Evolutionary conservation across 345 rosid genomes (phyloP).

Genomic region (Salix purpurea): DNA sequence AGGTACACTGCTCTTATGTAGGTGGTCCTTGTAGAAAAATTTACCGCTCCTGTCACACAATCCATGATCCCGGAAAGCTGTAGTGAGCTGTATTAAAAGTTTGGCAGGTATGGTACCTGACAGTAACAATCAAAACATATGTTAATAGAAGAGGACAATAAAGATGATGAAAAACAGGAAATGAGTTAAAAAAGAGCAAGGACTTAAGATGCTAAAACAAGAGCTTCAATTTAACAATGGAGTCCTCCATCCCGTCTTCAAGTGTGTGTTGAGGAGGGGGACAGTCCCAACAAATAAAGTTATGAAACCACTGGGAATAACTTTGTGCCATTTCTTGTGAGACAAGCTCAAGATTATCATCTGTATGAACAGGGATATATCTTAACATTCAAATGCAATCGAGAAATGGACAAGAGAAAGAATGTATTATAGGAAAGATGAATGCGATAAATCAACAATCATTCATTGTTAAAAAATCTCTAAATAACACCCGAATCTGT

Average conservation of each 20-base stretch:
- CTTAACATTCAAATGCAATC: neutral
- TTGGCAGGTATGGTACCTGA: constrained; percentile 91
- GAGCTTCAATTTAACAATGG: neutral
- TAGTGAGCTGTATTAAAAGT: constrained; percentile 82
- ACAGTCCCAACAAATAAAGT: neutral
- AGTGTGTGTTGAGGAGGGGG: neutral
- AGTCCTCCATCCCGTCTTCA: neutral
- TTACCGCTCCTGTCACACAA: constrained; percentile 72
- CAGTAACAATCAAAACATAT: constrained; percentile 6
- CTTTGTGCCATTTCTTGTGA: neutral
- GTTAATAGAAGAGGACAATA: neutral
- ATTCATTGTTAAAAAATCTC: neutral
- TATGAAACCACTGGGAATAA: neutral
- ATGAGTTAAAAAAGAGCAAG: neutral
- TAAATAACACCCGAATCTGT: neutral
- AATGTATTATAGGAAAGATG: neutral
- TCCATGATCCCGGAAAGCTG: constrained; percentile 84
- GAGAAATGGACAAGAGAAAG: neutral
- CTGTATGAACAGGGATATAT: neutral
- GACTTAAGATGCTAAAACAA: neutral
- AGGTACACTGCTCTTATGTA: constrained; percentile 54
- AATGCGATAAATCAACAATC: neutral
- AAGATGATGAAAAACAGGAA: neutral
- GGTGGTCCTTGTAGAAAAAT: constrained; percentile 69
- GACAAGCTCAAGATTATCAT: neutral